phyloP scores from a whole-genome alignment of 2,329 filamentous ascomycete species.

The Neonectria sp. region DNA sequence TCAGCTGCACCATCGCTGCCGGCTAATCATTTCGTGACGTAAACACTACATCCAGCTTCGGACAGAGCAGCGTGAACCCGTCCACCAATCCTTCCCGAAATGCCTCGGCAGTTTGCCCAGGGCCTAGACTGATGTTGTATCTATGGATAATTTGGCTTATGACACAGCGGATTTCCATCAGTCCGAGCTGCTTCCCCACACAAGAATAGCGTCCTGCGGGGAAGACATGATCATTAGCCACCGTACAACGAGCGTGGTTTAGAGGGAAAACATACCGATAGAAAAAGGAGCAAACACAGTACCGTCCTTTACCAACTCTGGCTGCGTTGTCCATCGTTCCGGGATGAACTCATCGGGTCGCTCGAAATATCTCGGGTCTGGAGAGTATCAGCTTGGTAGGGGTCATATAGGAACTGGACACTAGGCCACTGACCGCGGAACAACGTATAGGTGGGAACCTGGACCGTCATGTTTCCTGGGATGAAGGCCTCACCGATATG shows the following conservation, averaged over 20 bases:
- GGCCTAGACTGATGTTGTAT: constrained; percentile 25
- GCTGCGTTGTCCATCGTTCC: constrained; percentile 54
- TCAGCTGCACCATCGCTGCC: background rate
- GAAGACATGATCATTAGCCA: background rate
- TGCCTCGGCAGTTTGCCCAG: background rate
- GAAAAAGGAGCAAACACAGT: constrained; percentile 53
- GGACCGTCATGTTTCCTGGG: constrained; percentile 35
- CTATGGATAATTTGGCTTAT: constrained; percentile 25
- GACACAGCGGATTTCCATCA: constrained; percentile 38
- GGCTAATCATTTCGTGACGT: background rate
- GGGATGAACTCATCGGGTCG: constrained; percentile 53
- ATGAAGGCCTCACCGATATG: constrained; percentile 36
- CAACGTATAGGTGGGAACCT: constrained; percentile 41
- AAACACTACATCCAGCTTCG: constrained; percentile 28
- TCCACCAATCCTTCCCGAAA: constrained; percentile 16
- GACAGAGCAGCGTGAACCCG: constrained; percentile 20
- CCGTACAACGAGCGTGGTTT: rapidly evolving
- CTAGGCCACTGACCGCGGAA: constrained; percentile 53
- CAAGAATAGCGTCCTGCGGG: constrained; percentile 32
- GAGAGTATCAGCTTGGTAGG: background rate
- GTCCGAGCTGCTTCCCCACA: constrained; percentile 36
- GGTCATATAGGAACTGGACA: background rate
- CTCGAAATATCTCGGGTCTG: constrained; percentile 48
- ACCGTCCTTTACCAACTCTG: constrained; percentile 51
- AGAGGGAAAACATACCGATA: constrained; percentile 38